Conservation (phyloP, 73 alveolate species). For the Paramecium primaurelia region DNA sequence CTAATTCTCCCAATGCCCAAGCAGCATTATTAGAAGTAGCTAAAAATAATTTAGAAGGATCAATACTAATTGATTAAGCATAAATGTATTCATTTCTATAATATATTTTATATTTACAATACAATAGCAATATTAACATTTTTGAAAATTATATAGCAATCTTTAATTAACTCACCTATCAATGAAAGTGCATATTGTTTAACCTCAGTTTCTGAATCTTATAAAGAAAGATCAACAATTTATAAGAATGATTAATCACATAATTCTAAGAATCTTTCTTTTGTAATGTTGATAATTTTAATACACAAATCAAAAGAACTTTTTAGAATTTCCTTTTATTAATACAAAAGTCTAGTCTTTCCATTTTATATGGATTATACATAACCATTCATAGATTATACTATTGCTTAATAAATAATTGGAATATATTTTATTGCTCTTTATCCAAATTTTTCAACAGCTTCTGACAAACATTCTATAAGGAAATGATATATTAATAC, state of each 20-base stretch:
- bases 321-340: not conserved
- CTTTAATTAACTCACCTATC: conserved; percentile 12
- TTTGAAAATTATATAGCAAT: not conserved
- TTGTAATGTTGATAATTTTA: not conserved
- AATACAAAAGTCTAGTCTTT: not conserved
- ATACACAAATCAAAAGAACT: not conserved
- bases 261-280: not conserved
- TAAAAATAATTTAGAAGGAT: not conserved
- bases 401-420: not conserved
- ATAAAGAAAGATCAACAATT: not conserved
- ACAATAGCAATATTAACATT: not conserved
- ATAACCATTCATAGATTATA: conserved; percentile 33
- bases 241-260: not conserved
- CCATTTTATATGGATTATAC: not conserved
- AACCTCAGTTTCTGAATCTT: conserved; percentile 25
- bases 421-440: not conserved
- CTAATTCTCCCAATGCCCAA: conserved; percentile 48
- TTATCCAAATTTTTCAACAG: not conserved
- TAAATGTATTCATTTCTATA: not conserved
- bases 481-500: not conserved
- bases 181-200: conserved; percentile 16
- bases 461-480: conserved; percentile 27
- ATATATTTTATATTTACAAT: not conserved
- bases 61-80: not conserved
- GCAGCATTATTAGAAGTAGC: conserved; percentile 47